A percentile compares a stretch with the other conserved stretches of the same genome.
Evolutionary conservation across 345 rosid genomes (phyloP).

Genomic region (Pugionium cornutum): DNA sequence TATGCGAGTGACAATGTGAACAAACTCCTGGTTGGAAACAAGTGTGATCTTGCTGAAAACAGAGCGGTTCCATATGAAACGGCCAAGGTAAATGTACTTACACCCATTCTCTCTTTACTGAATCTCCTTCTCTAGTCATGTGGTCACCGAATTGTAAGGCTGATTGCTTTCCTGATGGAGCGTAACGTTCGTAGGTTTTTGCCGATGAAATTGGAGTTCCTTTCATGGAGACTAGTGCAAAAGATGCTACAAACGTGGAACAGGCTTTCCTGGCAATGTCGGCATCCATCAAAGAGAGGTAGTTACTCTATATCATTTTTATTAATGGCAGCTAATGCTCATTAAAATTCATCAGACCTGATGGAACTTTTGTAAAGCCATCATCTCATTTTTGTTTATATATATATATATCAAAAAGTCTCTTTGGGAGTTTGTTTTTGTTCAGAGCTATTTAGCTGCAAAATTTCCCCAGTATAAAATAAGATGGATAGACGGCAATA

Average conservation of each 20-base stretch:
- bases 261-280: conserved; percentile 87
- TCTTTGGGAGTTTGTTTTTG: too few species aligned
- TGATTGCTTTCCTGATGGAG: background rate
- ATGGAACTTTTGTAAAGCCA: background rate
- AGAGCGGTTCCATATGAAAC: conserved; percentile 69
- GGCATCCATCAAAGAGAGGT: conserved; percentile 73
- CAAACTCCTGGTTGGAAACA: conserved; percentile 37
- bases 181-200: conserved; percentile 50
- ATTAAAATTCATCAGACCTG: conserved; percentile 7
- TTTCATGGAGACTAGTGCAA: conserved; percentile 86
- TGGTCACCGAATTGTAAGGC: background rate
- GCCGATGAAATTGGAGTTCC: conserved; percentile 80
- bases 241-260: conserved; percentile 68
- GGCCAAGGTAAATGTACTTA: conserved; percentile 55
- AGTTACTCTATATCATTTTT: background rate
- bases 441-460: too few species aligned
- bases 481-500: too few species aligned
- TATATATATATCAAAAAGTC: too few species aligned
- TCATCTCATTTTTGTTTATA: background rate
- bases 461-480: too few species aligned
- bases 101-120: background rate
- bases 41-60: conserved; percentile 70
- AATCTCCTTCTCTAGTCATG: conserved; percentile 7
- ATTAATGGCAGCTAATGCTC: conserved; percentile 2
- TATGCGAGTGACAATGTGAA: conserved; percentile 78